Evolutionary conservation across 768 basidiomycete species (phyloP), one percentile per base, ranked within the genome.

Genomic region (Fomitopsis serialis): DNA sequence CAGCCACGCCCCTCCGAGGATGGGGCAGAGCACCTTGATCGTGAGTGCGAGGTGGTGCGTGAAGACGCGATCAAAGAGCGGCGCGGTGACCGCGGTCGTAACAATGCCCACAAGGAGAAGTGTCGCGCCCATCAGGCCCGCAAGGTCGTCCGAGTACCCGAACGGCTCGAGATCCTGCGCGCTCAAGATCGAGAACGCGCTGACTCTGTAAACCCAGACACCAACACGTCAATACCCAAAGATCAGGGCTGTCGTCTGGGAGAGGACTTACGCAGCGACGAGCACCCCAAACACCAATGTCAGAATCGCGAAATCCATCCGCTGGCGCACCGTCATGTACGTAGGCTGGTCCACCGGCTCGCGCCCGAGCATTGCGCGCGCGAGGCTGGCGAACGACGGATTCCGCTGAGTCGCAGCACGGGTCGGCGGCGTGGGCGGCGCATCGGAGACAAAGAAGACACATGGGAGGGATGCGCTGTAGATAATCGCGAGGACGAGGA

Each of bases 371-470:
- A 84, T 66, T 4, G 83, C 81, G 19, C 73, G 72, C 32, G 74
- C 55, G 42, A 91, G 72, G 21, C 80, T 80, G 12, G 64, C 45
- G 1, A 89, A 65, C 0, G 82, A 70, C 11, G 74, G 76, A 6
- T 79, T 70, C 60, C 23, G 7, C 22, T 78, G 78, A 17, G 86
- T 81, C 11, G 78, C 87, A n/a, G 88, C 73, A 65, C 79, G 86
- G 0, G 87, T 87, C 88, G 91, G 91, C 23, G 91, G 91, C 8
- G 77, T 82, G 21, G 89, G 88, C 5, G 91, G 91, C 1, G 76
- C 73, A 32, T 72, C 72, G 1, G 71, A 61, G 21, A 94, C 78
- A 22, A 90, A 64, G 45, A 92, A 72, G 2, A 80, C 71, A n/a
- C 76, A 71, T 0, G 89, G 89, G 8, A 73, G 63, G 0, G 75